phyloP scores from a whole-genome alignment of 768 basidiomycete genomes.

The Mycena rebaudengoi region DNA sequence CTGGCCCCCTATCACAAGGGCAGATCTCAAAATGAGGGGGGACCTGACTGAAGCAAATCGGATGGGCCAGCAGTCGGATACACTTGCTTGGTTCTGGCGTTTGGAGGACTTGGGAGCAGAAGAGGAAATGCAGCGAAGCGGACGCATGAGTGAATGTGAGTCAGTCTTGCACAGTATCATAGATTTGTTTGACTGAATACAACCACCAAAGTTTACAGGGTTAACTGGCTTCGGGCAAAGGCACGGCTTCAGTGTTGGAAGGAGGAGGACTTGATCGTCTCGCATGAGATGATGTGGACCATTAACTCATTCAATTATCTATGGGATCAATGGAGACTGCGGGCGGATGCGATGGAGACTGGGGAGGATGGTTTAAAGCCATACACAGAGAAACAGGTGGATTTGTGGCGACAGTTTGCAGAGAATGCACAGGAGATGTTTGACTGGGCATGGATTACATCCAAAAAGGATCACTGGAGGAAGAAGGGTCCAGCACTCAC shows the following conservation, averaged over 20 bases:
- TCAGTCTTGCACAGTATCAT: no score
- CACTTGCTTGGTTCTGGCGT: not conserved
- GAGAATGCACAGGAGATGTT: not conserved
- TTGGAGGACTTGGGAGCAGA: not conserved
- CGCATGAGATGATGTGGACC: constrained; percentile 31
- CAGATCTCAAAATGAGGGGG: not conserved
- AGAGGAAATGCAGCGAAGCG: not conserved
- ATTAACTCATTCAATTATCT: constrained; percentile 20
- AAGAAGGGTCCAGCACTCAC: not conserved
- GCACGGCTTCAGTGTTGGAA: constrained; percentile 23
- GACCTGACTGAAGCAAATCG: not conserved
- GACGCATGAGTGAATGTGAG: constrained; percentile 21
- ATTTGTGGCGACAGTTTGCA: not conserved
- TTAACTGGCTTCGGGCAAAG: constrained; percentile 28
- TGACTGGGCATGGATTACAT: not conserved
- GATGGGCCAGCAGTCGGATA: not conserved
- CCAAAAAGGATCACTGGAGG: not conserved
- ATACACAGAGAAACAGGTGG: not conserved
- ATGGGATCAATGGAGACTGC: not conserved
- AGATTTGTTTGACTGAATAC: not conserved
- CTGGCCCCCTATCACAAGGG: constrained; percentile 1
- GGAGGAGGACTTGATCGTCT: constrained; percentile 28
- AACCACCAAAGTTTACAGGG: constrained; percentile 16
- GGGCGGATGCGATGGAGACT: not conserved
- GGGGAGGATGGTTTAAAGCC: not conserved